A percentile compares a stretch with the other conserved stretches of the same genome.
Evolutionary conservation across 139 green algal species (phyloP).

Genomic region (Picochlorum sp.): DNA sequence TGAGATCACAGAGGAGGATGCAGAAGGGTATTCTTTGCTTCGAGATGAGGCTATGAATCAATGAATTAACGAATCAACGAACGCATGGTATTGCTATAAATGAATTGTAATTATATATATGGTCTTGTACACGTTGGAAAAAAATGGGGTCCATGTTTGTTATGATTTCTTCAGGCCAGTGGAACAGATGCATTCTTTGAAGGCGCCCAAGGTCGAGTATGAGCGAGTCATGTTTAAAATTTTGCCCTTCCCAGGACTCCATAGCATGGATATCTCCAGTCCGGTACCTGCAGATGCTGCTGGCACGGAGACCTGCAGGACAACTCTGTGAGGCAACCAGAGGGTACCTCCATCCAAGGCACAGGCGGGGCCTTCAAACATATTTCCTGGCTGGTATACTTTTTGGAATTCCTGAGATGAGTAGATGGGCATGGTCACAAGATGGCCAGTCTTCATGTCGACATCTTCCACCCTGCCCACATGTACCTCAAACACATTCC

Average conservation of each 20-base stretch:
- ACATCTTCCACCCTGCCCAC: slow-evolving; percentile 31
- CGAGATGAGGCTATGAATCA: background rate
- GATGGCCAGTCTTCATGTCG: slow-evolving; percentile 19
- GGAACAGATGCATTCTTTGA: background rate
- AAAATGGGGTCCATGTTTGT: background rate
- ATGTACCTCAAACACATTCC: slow-evolving; percentile 41
- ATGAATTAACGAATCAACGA: background rate
- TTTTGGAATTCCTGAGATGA: slow-evolving; percentile 9
- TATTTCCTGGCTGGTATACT: background rate
- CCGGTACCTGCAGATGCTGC: background rate
- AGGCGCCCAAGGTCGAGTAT: slow-evolving; percentile 9
- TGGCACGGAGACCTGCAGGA: slow-evolving; percentile 13
- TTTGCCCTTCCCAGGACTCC: slow-evolving; percentile 15
- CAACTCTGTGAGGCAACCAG: slow-evolving; percentile 16
- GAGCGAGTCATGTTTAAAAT: slow-evolving; percentile 15
- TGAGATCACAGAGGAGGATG: background rate
- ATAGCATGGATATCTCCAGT: slow-evolving; percentile 14
- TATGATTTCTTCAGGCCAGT: slow-evolving; percentile 9
- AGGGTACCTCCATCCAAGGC: slow-evolving; percentile 14
- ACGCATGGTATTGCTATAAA: background rate
- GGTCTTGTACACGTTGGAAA: background rate
- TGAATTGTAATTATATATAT: background rate
- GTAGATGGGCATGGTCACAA: slow-evolving; percentile 11
- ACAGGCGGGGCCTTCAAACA: background rate
- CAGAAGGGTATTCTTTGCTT: background rate